These are phyloP conservation scores for Didymella pomorum DNA, from an alignment of 2,329 filamentous ascomycete species.

Conservation along the genomic window DNA sequence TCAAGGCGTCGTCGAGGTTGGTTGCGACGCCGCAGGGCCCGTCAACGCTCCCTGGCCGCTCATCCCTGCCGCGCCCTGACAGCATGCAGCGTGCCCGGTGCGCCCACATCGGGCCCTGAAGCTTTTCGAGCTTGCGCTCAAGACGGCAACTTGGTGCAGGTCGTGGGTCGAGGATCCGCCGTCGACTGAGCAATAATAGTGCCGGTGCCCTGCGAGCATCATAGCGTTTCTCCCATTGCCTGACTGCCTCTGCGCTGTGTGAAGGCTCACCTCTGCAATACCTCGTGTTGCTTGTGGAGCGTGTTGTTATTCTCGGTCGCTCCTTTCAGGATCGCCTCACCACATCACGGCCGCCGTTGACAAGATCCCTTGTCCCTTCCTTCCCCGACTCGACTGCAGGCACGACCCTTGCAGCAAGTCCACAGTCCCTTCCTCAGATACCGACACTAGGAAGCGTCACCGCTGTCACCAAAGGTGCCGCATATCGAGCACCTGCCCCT, in stretches of 20 bases:
- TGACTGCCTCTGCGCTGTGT: slow-evolving; percentile 1
- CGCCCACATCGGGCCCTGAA: slow-evolving; percentile 15
- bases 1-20: slow-evolving; percentile 22
- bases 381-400: slow-evolving; percentile 27
- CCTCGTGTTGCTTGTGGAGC: background rate
- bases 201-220: slow-evolving; percentile 14
- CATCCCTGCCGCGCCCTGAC: slow-evolving; percentile 34
- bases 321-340: slow-evolving; percentile 39
- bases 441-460: slow-evolving; percentile 28
- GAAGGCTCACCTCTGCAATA: background rate
- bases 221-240: slow-evolving; percentile 2
- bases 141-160: slow-evolving; percentile 18
- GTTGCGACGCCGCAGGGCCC: slow-evolving; percentile 26
- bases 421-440: slow-evolving; percentile 27
- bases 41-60: slow-evolving; percentile 38
- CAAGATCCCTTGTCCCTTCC: slow-evolving; percentile 33
- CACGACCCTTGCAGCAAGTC: slow-evolving; percentile 43
- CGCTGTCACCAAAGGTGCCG: slow-evolving; percentile 14
- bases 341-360: slow-evolving; percentile 39
- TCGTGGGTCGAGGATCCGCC: slow-evolving; percentile 21
- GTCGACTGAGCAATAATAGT: slow-evolving; percentile 21
- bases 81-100: slow-evolving; percentile 24
- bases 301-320: slow-evolving; percentile 15
- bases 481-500: slow-evolving; percentile 21
- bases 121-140: slow-evolving; percentile 18